phyloP scores from a whole-genome alignment of 306 rosid species.

The Gillenia trifoliata region DNA sequence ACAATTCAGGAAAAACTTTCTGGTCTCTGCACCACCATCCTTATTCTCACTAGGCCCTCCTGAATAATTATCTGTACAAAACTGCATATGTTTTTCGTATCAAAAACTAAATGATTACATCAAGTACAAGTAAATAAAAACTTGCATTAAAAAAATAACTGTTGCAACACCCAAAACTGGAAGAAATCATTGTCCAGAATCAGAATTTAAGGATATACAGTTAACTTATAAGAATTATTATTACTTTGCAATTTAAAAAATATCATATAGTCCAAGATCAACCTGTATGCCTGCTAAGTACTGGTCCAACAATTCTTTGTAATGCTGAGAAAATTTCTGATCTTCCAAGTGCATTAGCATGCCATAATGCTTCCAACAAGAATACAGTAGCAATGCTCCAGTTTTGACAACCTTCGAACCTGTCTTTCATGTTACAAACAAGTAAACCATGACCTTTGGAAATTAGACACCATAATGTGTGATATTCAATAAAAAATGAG shows the following conservation, averaged over 20 bases:
- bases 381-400: conserved; percentile 67
- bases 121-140: conserved; percentile 6
- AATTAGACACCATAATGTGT: conserved; percentile 17
- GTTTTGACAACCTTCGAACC: conserved; percentile 55
- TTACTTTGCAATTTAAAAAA: neutral
- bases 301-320: conserved; percentile 75
- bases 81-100: conserved; percentile 41
- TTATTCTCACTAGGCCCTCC: conserved; percentile 48
- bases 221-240: neutral
- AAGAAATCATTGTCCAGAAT: neutral
- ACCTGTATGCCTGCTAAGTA: conserved; percentile 92
- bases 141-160: neutral
- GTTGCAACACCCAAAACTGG: neutral
- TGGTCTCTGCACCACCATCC: conserved; percentile 65
- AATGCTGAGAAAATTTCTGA: conserved; percentile 44
- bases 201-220: neutral
- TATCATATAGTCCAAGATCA: neutral
- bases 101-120: conserved; percentile 30
- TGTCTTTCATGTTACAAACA: conserved; percentile 45
- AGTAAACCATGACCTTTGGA: conserved; percentile 24
- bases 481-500: conserved; percentile 17
- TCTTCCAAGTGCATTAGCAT: conserved; percentile 73
- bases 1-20: conserved; percentile 78
- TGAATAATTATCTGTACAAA: conserved; percentile 56
- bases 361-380: conserved; percentile 98